Evolutionary conservation across 805 yeast species (phyloP), one percentile per base, ranked within the genome.

Genomic region (Lipomyces lipofer): DNA sequence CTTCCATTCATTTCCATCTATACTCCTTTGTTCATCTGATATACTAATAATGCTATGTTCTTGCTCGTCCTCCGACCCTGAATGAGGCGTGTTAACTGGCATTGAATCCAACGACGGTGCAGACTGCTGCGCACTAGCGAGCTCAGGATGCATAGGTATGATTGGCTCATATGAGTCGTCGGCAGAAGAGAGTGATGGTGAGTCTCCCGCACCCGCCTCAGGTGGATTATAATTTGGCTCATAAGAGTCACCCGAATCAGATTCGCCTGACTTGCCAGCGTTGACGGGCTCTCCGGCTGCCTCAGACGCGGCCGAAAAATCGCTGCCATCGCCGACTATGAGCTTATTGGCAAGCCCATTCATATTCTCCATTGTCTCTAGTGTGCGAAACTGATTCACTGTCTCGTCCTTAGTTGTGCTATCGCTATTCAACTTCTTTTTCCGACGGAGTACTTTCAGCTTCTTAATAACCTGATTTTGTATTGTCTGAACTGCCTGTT

Each of bases 361-460:
- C n/a, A 21, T n/a, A 13, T 19, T 15, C 8, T n/a, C 22, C 2
- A 7, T 5, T 28, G 36, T 17, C 28, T 19, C 36, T 15, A 43
- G n/a, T n/a, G 47, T 21, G 6, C n/a, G 38, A 43, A 29, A 43
- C 24, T 43, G 47, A 28, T 43, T 43, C 36, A 29, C 24, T 12
- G 15, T 22, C 15, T n/a, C n/a, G 35, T 10, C 45, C 28, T 10
- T 8, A 25, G n/a, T 43, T 12, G 38, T 7, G 25, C 25, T 15
- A 12, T 43, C 19, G 15, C 28, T 15, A 21, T 19, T 25, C 21
- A 12, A 2, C 21, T 28, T 43, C 22, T 27, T 29, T 17, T 9
- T 3, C 17, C 13, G 35, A 19, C 28, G 22, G n/a, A 19, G 1
- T 9, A 10, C 17, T 15, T 43, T 30, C 36, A 43, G 10, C 36